A percentile compares a stretch with the other conserved stretches of the same genome.
Conservation (phyloP, 345 rosid species). For the Eutrema japonicum region DNA sequence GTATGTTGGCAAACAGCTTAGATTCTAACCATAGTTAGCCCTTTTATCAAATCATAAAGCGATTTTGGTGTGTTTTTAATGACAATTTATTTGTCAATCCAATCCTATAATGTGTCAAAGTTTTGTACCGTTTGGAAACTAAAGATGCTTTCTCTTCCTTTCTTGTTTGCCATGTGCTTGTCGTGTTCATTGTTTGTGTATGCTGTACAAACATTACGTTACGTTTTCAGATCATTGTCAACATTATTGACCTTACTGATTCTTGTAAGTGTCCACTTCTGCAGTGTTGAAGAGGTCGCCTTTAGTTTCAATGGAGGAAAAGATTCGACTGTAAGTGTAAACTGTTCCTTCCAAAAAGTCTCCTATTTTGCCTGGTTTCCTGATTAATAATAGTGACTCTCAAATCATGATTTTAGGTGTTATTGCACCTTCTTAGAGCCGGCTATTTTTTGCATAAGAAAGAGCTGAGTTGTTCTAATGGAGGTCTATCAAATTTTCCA, state of each 20-base stretch:
- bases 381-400: conserved; percentile 31
- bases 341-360: conserved; percentile 14
- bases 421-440: conserved; percentile 92
- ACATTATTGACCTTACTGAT: conserved; percentile 30
- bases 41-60: neutral
- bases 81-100: neutral
- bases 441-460: conserved; percentile 76
- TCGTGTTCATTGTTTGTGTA: conserved; percentile 7
- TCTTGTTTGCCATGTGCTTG: conserved; percentile 29
- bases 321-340: conserved; percentile 85
- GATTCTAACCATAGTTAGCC: neutral
- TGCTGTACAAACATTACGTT: conserved; percentile 13
- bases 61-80: neutral
- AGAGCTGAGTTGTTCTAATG: conserved; percentile 63
- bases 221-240: neutral
- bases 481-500: conserved; percentile 65
- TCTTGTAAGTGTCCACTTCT: conserved; percentile 36
- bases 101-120: neutral
- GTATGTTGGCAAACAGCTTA: neutral
- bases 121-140: neutral
- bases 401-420: conserved; percentile 63
- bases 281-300: conserved; percentile 92
- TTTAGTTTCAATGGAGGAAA: conserved; percentile 99
- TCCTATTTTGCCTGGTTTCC: conserved; percentile 29
- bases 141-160: conserved; percentile 19